Conservation (phyloP, 2,329 filamentous ascomycete genomes). For the Xylariaceae sp. region DNA sequence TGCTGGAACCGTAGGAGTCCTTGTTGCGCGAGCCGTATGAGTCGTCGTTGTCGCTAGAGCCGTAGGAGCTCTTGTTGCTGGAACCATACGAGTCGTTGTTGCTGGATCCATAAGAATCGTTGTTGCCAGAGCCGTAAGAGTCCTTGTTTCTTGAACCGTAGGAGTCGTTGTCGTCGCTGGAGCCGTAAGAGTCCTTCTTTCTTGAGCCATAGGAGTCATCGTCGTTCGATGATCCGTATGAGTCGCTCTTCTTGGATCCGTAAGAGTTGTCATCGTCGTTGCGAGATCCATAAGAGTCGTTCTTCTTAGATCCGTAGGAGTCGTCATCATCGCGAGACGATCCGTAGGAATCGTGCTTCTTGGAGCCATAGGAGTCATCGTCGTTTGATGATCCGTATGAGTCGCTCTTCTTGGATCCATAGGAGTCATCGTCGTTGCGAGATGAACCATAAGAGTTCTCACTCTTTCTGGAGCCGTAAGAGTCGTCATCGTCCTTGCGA, state of each 20-base stretch:
- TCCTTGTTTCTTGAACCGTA: conserved; percentile 16
- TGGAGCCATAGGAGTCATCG: conserved; percentile 1
- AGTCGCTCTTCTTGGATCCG: conserved; percentile 7
- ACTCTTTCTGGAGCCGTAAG: conserved; percentile 18
- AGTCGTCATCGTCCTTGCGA: conserved; percentile 15
- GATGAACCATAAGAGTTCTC: conserved; percentile 13
- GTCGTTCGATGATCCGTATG: conserved; percentile 28
- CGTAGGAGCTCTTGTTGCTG: conserved; percentile 6
- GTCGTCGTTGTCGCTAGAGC: conserved; percentile 9
- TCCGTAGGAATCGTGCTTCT: conserved; percentile 6
- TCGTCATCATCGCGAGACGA: conserved; percentile 20
- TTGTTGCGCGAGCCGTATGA: conserved; percentile 14
- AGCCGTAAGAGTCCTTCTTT: conserved; percentile 17
- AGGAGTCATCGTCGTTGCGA: conserved; percentile 1
- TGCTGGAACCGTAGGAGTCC: conserved; percentile 11
- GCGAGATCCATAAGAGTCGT: conserved; percentile 22
- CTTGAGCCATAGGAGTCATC: conserved; percentile 26
- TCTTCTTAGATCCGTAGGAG: conserved; percentile 18
- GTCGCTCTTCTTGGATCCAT: conserved; percentile 8
- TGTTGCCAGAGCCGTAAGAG: conserved; percentile 9
- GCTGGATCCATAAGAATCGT: conserved; percentile 11
- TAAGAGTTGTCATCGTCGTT: conserved; percentile 8
- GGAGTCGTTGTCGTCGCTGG: conserved; percentile 5
- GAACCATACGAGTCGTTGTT: conserved; percentile 22
- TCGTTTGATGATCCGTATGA: conserved; percentile 1